Evolutionary conservation across 257 asterid species (phyloP).

Genomic region (Coffea canephora): DNA sequence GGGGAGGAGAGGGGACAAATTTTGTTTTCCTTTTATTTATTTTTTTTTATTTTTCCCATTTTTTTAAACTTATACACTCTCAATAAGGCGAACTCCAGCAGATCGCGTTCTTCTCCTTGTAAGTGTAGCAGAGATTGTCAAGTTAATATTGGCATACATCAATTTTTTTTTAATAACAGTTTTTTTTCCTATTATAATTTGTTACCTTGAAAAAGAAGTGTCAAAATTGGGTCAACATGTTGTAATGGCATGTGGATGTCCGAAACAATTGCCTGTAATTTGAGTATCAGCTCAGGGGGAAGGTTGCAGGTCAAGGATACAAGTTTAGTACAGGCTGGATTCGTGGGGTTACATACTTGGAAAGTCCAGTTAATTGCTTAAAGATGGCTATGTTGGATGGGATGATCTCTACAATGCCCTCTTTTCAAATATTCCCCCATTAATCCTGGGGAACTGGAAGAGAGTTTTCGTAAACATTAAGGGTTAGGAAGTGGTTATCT

Average conservation of each 20-base stretch:
- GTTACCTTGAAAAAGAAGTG: not conserved
- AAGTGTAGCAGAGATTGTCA: slow-evolving; percentile 1
- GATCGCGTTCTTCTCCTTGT: slow-evolving; percentile 1
- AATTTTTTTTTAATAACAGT: not conserved
- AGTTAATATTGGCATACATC: not conserved
- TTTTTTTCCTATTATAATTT: not conserved
- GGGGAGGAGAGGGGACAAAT: slow-evolving; percentile 39
- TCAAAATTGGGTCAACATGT: not conserved
- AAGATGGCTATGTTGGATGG: not conserved
- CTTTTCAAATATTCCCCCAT: too few species aligned
- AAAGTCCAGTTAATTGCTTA: not conserved
- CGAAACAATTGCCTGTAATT: too few species aligned
- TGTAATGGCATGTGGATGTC: not conserved
- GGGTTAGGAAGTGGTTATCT: too few species aligned
- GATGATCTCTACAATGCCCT: too few species aligned
- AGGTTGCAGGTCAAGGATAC: not conserved
- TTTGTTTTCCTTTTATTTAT: slow-evolving; percentile 27
- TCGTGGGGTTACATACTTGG: not conserved
- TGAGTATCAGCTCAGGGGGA: not conserved
- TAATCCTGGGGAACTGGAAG: too few species aligned
- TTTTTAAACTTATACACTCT: slow-evolving; percentile 24
- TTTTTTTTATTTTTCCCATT: not conserved
- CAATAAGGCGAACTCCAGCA: slow-evolving; percentile 13
- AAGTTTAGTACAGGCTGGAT: not conserved
- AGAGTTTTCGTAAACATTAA: too few species aligned